These are phyloP conservation scores for Globisporangium yorkense DNA, from an alignment of 352 stramenopile genomes.

Conservation along the genomic window DNA sequence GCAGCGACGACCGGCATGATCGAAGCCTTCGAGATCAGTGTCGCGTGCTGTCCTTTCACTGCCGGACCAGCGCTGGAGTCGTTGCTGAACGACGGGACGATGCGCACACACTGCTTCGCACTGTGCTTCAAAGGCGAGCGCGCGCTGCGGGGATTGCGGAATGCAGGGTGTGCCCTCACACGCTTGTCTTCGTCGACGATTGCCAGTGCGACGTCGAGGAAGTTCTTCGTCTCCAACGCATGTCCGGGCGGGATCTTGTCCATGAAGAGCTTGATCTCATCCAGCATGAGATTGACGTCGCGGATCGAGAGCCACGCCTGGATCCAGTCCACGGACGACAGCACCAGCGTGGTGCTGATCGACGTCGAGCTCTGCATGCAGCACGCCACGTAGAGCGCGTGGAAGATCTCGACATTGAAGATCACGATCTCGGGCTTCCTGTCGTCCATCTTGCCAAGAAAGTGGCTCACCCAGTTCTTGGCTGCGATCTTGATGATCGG, in stretches of 20 bases:
- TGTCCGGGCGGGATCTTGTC: slow-evolving; percentile 1
- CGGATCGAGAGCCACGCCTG: slow-evolving; percentile 1
- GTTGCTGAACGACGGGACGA: neutral
- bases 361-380: slow-evolving; percentile 20
- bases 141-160: too few species aligned
- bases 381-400: slow-evolving; percentile 17
- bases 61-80: too few species aligned
- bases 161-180: neutral
- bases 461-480: slow-evolving; percentile 30
- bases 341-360: slow-evolving; percentile 6
- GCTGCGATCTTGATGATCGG: slow-evolving; percentile 32
- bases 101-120: slow-evolving; percentile 8
- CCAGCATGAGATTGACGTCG: neutral
- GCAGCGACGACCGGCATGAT: too few species aligned
- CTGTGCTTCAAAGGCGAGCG: neutral
- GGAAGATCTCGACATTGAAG: slow-evolving; percentile 24
- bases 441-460: slow-evolving; percentile 15
- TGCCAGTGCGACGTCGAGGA: slow-evolving; percentile 1
- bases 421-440: slow-evolving; percentile 19
- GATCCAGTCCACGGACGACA: slow-evolving; percentile 5
- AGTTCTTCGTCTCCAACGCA: slow-evolving; percentile 1
- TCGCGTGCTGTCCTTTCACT: too few species aligned
- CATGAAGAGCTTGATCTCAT: neutral
- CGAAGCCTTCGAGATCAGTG: too few species aligned
- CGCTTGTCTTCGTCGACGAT: slow-evolving; percentile 4